These are phyloP conservation scores for Nannochloris sp. DNA, from an alignment of 139 green algal species.

Conservation along the genomic window DNA sequence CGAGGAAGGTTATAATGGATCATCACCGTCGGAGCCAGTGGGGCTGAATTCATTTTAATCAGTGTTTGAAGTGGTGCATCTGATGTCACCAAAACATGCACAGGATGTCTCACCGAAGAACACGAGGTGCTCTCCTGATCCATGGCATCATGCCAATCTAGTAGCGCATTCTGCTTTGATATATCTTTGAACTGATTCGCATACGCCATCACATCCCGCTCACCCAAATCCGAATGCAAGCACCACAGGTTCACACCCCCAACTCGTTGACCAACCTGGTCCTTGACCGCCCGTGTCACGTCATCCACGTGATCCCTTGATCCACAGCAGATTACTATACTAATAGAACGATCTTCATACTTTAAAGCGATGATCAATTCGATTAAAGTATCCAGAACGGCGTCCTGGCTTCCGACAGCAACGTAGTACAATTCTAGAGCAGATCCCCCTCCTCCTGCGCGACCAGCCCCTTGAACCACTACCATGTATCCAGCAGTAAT, in stretches of 20 bases:
- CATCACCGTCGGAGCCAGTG: slow-evolving; percentile 19
- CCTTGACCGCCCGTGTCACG: no score
- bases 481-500: no score
- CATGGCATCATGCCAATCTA: no score
- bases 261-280: no score
- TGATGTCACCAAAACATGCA: slow-evolving; percentile 7
- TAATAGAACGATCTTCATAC: slow-evolving; percentile 3
- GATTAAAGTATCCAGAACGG: slow-evolving; percentile 19
- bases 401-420: slow-evolving; percentile 16
- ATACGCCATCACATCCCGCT: no score
- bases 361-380: slow-evolving; percentile 21
- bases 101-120: not conserved
- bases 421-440: slow-evolving; percentile 25
- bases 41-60: slow-evolving; percentile 12
- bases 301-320: slow-evolving; percentile 2
- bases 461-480: no score
- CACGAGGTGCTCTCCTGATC: no score
- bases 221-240: not conserved
- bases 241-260: not conserved
- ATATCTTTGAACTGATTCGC: no score
- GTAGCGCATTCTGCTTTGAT: no score
- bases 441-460: not conserved
- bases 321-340: slow-evolving; percentile 19
- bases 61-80: slow-evolving; percentile 11
- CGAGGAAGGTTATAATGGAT: slow-evolving; percentile 23